Evolutionary conservation across 2,329 filamentous ascomycete genomes (phyloP), one percentile per base, ranked within the genome.

Genomic region (Bipolaris victoriae): DNA sequence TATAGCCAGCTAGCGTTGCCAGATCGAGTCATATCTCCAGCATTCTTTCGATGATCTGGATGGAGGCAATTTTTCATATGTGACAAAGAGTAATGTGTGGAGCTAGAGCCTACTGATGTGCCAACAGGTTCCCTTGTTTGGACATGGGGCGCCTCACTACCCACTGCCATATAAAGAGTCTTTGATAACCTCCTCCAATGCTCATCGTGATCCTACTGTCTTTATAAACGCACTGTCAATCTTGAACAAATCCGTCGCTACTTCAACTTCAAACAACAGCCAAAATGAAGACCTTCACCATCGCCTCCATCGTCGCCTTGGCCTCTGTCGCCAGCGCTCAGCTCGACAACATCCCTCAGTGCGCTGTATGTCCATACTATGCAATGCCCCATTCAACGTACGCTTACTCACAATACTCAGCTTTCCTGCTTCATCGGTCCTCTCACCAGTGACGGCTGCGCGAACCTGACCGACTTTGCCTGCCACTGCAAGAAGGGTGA

Each of bases 261-360:
- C 56, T 52, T 49, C 53, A 60, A 49, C 41, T 55, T 35, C 55
- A 51, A 55, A 33, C 57, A 53, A 63, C 44, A 44, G 40, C 64
- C 73, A 76, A 61, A 37, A 77, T 77, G 75, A 77, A 76, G 74
- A 69, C 69, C 67, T 74, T 74, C 64, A 62, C 66, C 62, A 62
- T 70, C 53, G 71, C 73, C 46, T 61, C 78, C 67, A 65, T 77
- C 55, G 62, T 82, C 56, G 74, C 78, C 63, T 68, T 78, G 66
- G 78, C 79, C 70, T 69, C 76, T 55, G 72, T 82, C 60, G 80
- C 75, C 70, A 70, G 73, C 55, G 79, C 80, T 55, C 81, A 83
- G 74, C 68, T 81, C 31, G 71, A 74, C 41, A 63, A 80, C 61
- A 73, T 83, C 43, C 81, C 81, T 5, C 40, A 48, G 10, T 83